phyloP scores from a whole-genome alignment of 1,139 yeast species.

The Nematodospora anomalae region DNA sequence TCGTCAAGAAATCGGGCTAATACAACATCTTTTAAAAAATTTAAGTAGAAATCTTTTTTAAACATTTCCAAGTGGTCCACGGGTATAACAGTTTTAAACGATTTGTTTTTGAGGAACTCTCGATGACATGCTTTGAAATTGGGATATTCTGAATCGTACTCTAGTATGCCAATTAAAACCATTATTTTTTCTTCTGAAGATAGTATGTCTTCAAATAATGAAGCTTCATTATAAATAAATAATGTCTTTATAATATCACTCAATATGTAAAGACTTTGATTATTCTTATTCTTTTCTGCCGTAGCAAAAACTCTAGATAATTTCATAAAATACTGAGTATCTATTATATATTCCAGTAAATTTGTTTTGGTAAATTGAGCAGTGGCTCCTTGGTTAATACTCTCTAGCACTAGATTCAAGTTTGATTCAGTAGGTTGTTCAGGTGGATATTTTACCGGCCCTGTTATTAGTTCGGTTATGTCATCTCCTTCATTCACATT shows the following conservation, averaged over 20 bases:
- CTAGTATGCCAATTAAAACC: constrained; percentile 79
- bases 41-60: constrained; percentile 72
- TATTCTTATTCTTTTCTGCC: constrained; percentile 53
- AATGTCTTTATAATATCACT: constrained; percentile 73
- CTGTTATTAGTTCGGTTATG: constrained; percentile 75
- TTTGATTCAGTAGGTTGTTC: constrained; percentile 50
- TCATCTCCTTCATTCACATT: constrained; percentile 40
- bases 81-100: constrained; percentile 75
- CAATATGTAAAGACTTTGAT: constrained; percentile 58
- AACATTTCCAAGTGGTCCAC: constrained; percentile 58
- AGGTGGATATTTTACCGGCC: constrained; percentile 69
- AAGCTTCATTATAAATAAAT: constrained; percentile 68
- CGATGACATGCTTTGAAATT: constrained; percentile 77
- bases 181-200: constrained; percentile 56
- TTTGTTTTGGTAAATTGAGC: constrained; percentile 56
- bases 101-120: constrained; percentile 55
- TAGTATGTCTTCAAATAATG: constrained; percentile 65
- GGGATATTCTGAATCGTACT: constrained; percentile 88
- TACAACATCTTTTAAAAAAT: constrained; percentile 82
- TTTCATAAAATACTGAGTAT: constrained; percentile 51
- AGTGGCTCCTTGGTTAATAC: constrained; percentile 56
- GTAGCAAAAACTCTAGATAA: constrained; percentile 53
- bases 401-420: constrained; percentile 50
- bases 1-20: constrained; percentile 82
- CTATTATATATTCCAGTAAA: constrained; percentile 51